Conservation (phyloP, 2,329 filamentous ascomycete genomes). For the Mollisia scopiformis region DNA sequence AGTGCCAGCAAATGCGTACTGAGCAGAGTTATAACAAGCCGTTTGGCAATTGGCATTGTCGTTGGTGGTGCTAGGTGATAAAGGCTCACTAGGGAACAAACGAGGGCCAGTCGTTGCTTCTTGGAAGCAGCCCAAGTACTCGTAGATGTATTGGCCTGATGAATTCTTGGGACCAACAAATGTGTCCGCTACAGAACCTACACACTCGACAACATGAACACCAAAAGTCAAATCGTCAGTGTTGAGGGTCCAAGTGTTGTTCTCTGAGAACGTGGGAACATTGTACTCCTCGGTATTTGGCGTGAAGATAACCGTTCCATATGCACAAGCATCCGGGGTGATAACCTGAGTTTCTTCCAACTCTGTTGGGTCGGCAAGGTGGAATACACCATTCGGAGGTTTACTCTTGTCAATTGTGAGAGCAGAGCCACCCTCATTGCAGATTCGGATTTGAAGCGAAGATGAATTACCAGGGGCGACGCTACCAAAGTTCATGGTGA, state of each 20-base stretch:
- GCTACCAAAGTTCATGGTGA: conserved; percentile 33
- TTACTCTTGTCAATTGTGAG: conserved; percentile 37
- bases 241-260: conserved; percentile 41
- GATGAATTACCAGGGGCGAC: conserved; percentile 31
- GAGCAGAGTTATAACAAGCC: conserved; percentile 37
- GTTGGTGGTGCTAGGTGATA: conserved; percentile 28
- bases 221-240: conserved; percentile 41
- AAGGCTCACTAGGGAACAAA: conserved; percentile 34
- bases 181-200: conserved; percentile 15
- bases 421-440: conserved; percentile 37
- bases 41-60: conserved; percentile 33
- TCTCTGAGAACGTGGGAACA: conserved; percentile 23
- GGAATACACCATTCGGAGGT: conserved; percentile 32
- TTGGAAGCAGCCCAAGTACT: conserved; percentile 38
- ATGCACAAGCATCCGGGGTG: conserved; percentile 31
- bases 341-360: conserved; percentile 35
- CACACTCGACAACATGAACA: conserved; percentile 37
- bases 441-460: conserved; percentile 32
- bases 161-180: conserved; percentile 34
- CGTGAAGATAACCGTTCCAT: conserved; percentile 33
- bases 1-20: conserved; percentile 36
- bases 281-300: conserved; percentile 32
- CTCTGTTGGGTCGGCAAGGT: conserved; percentile 28
- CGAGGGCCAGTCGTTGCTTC: conserved; percentile 34
- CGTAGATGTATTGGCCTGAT: conserved; percentile 25